Base-by-base conservation (phyloP, 345 rosid genomes). In the Acer campestre region DNA sequence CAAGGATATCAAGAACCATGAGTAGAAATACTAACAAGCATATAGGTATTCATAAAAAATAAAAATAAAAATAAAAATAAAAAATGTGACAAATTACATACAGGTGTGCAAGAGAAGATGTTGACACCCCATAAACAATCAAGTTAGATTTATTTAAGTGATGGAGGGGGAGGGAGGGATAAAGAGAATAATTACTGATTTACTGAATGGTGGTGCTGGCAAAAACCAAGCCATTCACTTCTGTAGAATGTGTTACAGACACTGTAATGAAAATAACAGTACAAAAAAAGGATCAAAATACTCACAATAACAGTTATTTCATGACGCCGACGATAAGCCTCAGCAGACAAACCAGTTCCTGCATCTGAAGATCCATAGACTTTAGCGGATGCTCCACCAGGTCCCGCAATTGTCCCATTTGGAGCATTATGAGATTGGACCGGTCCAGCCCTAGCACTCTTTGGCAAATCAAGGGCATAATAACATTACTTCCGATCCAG, bases 291-390 rank as follows among this genome's bases (percentile, higher is more conserved):
- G 13, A 46, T 42, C 20, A 17, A 20, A n/a, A 76, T 76, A 87
- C 97, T 89, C 86, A 95, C 98, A 40, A 83, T 77, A 62, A 92
- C 92, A 44, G 93, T 84, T 79, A 94, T 94, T 83, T 95, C 99
- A 89, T 95, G 98, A 49, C 81, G 88, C 71, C 84, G 88, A 42
- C 90, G 86, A 78, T 94, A 95, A 76, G 90, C 97, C 76, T 92
- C 98, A 0, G 88, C 79, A 68, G 97, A 85, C 14, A 91, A 27
- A 73, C 79, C 75, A 79, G 53, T 78, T 69, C 79, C 94, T 2
- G 87, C 88, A 59, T 82, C 78, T 76, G 85, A 75, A 40, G 85
- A 48, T 78, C 82, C 92, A 75, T 78, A 71, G 73, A 77, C 90
- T 81, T 85, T 82, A 65, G 84, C 55, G 76, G 88, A 78, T 10